phyloP scores from a whole-genome alignment of 2,329 filamentous ascomycete species.

The Neobulgaria alba region DNA sequence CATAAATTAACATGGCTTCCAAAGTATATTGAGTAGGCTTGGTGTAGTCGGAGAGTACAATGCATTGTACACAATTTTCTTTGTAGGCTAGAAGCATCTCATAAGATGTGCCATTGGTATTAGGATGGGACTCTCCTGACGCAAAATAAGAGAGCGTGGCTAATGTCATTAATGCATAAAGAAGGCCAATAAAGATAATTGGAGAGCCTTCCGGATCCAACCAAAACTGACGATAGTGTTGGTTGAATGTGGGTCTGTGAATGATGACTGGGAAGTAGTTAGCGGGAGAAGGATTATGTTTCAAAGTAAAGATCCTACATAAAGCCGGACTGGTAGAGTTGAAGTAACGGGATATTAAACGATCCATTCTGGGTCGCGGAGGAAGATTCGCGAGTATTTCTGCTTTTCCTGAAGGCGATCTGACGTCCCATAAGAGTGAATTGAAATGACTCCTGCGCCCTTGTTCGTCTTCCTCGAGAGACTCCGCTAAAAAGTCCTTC shows the following conservation, averaged over 20 bases:
- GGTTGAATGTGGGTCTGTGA: slow-evolving; percentile 43
- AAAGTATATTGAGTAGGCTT: slow-evolving; percentile 42
- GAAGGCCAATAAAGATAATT: slow-evolving; percentile 41
- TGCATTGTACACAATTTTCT: slow-evolving; percentile 41
- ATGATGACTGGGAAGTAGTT: slow-evolving; percentile 36
- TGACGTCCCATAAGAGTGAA: slow-evolving; percentile 32
- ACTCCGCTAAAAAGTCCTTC: slow-evolving; percentile 47
- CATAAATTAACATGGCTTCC: slow-evolving; percentile 38
- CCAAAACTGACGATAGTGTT: slow-evolving; percentile 42
- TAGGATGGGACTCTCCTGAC: slow-evolving; percentile 37
- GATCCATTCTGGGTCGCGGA: slow-evolving; percentile 38
- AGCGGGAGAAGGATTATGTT: not conserved
- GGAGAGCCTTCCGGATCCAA: slow-evolving; percentile 33
- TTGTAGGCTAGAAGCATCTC: slow-evolving; percentile 41
- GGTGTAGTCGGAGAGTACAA: slow-evolving; percentile 41
- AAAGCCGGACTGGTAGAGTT: slow-evolving; percentile 43
- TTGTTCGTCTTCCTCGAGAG: slow-evolving; percentile 26
- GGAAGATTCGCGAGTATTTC: slow-evolving; percentile 43
- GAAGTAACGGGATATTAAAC: slow-evolving; percentile 45
- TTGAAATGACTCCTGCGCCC: slow-evolving; percentile 30
- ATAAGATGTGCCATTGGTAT: slow-evolving; percentile 29
- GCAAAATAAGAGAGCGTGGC: slow-evolving; percentile 34
- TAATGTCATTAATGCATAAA: slow-evolving; percentile 30
- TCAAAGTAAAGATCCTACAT: slow-evolving; percentile 30
- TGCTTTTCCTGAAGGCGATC: slow-evolving; percentile 32